Evolutionary conservation across 768 basidiomycete genomes (phyloP), one percentile per base, ranked within the genome.

Genomic region (Panaeolus cyanescens): DNA sequence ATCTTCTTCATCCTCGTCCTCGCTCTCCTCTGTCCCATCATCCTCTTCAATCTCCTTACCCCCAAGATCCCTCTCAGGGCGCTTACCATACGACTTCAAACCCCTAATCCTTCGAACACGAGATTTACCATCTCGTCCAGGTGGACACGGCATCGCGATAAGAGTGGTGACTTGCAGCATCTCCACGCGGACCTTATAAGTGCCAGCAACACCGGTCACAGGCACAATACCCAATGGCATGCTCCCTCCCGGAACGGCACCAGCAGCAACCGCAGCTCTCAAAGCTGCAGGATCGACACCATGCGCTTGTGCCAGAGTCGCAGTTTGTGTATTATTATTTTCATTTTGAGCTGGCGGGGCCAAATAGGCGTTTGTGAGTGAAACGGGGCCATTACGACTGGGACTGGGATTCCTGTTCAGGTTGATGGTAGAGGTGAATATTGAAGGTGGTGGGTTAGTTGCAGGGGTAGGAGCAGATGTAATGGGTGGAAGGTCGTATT

Each of bases 101-200:
- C 45, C 25, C 34, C 65, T 66, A 30, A 60, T 53, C 6, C 67
- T 59, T 17, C 65, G 70, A 50, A 50, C 68, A 9, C 72, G 74
- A 17, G 78, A 72, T n/a, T 50, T 50, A n/a, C 45, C 45, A 50
- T 50, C 45, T 6, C 45, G 1, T 0, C 45, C 45, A 50, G 45
- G 45, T 28, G 45, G 22, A 50, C 45, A 50, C 2, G 87, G 86
- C 86, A 87, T 87, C 17, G 81, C 78, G 45, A 88, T 77, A 60
- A 88, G 73, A 2, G 87, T 83, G 17, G 85, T 79, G 10, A 88
- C 76, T 65, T 85, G 83, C 20, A 85, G 71, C 68, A 76, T 74
- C 62, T 79, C 77, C 39, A 74, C 69, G 53, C 72, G 70, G 13
- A 66, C 58, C 45, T 66, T 67, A 55, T 67, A 67, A 60, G 60